Base-by-base conservation (phyloP, 805 yeast genomes). In the Brettanomyces naardenensis region DNA sequence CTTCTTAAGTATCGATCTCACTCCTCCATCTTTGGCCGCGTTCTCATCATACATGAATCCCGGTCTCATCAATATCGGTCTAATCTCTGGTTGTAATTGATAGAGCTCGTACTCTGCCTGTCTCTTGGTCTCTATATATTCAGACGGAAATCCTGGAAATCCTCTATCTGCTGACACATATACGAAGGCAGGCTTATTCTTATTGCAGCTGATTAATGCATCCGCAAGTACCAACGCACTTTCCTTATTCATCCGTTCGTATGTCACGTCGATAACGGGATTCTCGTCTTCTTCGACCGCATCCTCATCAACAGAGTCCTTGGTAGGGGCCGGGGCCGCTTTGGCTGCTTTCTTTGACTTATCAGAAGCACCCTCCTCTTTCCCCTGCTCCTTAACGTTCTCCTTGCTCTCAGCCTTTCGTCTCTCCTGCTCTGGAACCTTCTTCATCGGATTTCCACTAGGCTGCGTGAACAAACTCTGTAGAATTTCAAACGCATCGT, bases 111-210 rank as follows among this genome's bases (percentile, higher is more conserved):
- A 56, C 54, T 88, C 97, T 0, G 96, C 90, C 42, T 69, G 76
- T 47, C 95, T 64, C 50, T 88, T 88, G 18, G 92, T 76, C 7
- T 69, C 65, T 26, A 88, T 74, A 56, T 88, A 88, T 1, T 80
- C 88, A 1, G 61, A 50, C 1, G 92, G 90, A 5, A 83, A 61
- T 18, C 80, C 59, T 0, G 89, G 87, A 37, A 75, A 72, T 38
- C 80, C 79, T 35, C 66, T 60, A 47, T 85, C 94, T 1, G 96
- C 95, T 0, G 95, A 84, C 2, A 88, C 69, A 51, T 85, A 88
- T 1, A 82, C 86, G 51, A 80, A 80, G 6, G 74, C 60, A 2
- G 39, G 40, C 17, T 44, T 43, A 31, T 33, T 41, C 31, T 43
- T 38, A 43, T 44, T 43, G 13, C 30, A 47, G 27, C 48, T 55